phyloP scores from a whole-genome alignment of 176 grass and related monocot species.

The Triticum turgidum region DNA sequence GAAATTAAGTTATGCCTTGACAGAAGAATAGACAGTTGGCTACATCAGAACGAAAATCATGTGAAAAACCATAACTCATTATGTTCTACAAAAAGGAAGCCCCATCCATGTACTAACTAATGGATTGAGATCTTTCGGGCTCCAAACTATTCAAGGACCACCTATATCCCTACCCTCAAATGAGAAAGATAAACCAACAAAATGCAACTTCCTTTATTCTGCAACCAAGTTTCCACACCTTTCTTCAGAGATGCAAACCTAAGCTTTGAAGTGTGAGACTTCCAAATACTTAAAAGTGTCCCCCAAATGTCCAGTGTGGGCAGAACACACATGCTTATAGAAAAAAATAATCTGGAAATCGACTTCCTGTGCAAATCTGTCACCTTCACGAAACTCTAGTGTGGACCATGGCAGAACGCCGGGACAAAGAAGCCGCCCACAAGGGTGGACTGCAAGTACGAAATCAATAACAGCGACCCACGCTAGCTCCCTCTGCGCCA shows the following conservation, averaged over 20 bases:
- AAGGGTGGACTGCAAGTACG: not conserved
- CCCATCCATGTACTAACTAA: not conserved
- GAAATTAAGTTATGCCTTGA: constrained; percentile 8
- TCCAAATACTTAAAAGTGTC: constrained; percentile 9
- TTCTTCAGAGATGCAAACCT: not conserved
- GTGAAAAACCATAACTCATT: not conserved
- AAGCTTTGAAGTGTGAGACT: not conserved
- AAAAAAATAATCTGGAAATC: not conserved
- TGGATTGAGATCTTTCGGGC: not conserved
- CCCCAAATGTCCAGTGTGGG: not conserved
- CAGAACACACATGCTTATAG: not conserved
- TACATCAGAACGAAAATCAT: not conserved
- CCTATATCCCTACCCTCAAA: not conserved
- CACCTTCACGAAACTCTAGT: not conserved
- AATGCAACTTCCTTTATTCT: not conserved
- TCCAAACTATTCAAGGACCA: constrained; percentile 12
- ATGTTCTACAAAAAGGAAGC: not conserved
- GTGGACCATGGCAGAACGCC: not conserved
- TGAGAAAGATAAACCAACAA: not conserved
- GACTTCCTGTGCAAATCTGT: not conserved
- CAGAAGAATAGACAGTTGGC: not conserved
- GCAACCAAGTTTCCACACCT: not conserved
- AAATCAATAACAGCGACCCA: constrained; percentile 8
- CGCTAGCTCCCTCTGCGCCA: not conserved
- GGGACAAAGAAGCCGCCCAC: not conserved